Conservation (phyloP, 176 grass and related monocot species). For the Zizania latifolia region DNA sequence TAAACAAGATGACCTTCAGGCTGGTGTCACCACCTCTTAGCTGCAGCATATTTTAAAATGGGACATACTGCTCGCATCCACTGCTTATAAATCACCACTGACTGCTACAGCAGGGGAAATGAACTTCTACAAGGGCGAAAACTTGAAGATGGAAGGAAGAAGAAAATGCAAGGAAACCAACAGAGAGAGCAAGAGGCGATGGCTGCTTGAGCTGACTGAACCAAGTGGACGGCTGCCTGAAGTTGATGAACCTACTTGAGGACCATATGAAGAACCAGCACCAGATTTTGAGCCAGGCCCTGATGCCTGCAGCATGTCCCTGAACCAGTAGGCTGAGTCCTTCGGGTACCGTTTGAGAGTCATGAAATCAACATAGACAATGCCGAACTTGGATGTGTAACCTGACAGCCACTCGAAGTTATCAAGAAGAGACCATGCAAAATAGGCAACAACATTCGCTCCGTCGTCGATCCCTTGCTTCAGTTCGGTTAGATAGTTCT, state of each 20-base stretch:
- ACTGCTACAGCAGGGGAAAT: background rate
- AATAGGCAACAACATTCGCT: conserved; percentile 56
- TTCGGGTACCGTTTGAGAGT: conserved; percentile 65
- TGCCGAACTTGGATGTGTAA: conserved; percentile 71
- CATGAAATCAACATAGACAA: conserved; percentile 69
- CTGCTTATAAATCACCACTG: background rate
- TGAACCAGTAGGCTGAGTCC: conserved; percentile 77
- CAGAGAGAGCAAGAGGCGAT: conserved; percentile 9
- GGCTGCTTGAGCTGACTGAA: background rate
- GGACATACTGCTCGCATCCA: conserved; percentile 9
- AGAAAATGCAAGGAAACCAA: conserved; percentile 27
- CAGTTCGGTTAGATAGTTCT: conserved; percentile 58
- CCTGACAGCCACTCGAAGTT: conserved; percentile 81
- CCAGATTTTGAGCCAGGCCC: conserved; percentile 21
- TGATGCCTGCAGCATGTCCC: conserved; percentile 41
- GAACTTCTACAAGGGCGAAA: background rate
- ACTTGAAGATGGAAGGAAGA: conserved; percentile 25
- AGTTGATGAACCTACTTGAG: background rate
- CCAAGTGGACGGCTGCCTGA: background rate
- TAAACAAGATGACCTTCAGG: background rate
- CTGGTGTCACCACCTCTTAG: background rate
- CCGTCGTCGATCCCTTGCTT: conserved; percentile 68
- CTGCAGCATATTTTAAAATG: conserved; percentile 34
- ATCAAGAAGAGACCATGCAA: conserved; percentile 78
- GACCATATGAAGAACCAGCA: background rate